A percentile compares a stretch with the other conserved stretches of the same genome.
Conservation (phyloP, 192 early-diverging fungal species). For the Pilaira anomala region DNA sequence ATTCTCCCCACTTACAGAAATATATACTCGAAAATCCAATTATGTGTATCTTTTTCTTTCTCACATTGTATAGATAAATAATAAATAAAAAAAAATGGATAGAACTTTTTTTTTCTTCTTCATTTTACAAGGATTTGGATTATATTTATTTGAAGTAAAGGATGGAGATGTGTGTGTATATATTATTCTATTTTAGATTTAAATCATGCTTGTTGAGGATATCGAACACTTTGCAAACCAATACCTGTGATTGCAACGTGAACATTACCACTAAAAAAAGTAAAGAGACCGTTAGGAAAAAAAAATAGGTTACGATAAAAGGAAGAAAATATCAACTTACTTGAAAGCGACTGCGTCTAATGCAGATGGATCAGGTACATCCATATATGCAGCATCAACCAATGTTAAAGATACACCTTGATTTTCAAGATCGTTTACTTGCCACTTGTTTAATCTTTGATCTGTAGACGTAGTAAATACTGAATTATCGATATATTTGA, state of each 20-base stretch:
- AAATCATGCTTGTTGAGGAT: slow-evolving; percentile 5
- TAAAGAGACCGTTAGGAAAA: neutral
- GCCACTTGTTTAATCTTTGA: slow-evolving; percentile 65
- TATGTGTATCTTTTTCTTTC: no score
- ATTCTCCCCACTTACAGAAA: no score
- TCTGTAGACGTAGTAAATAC: slow-evolving; percentile 62
- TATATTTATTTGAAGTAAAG: neutral
- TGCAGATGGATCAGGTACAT: slow-evolving; percentile 66
- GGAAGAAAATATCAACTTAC: slow-evolving; percentile 6
- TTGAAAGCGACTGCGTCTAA: slow-evolving; percentile 39
- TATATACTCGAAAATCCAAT: no score
- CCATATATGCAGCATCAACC: slow-evolving; percentile 45
- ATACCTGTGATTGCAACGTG: slow-evolving; percentile 50
- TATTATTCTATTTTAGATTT: neutral
- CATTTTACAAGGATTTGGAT: neutral
- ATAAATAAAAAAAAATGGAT: neutral
- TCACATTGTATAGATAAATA: slow-evolving; percentile 8
- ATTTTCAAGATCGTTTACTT: slow-evolving; percentile 19
- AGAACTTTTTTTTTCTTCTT: slow-evolving; percentile 1
- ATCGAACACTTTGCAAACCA: slow-evolving; percentile 46
- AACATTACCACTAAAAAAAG: slow-evolving; percentile 10
- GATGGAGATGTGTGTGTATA: neutral
- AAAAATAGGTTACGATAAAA: neutral
- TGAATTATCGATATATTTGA: slow-evolving; percentile 34
- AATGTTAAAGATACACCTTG: slow-evolving; percentile 22